Evolutionary conservation across 2,329 filamentous ascomycete genomes (phyloP).

Genomic region (Penicillium palitans): DNA sequence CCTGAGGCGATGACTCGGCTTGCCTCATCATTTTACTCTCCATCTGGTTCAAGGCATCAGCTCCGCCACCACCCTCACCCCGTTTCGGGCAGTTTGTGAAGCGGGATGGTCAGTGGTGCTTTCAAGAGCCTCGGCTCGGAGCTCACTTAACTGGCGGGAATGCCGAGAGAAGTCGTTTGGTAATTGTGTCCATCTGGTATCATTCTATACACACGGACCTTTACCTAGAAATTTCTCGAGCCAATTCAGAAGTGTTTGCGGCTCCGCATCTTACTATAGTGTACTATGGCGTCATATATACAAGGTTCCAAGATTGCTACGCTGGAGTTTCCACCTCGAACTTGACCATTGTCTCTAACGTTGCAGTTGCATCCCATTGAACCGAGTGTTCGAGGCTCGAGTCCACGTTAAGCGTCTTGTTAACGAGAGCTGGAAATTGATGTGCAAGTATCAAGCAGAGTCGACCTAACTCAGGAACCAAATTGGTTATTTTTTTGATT

Average conservation of each 20-base stretch:
- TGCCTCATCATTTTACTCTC: not conserved
- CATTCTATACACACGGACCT: not conserved
- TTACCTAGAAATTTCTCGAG: not conserved
- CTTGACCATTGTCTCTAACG: conserved; percentile 25
- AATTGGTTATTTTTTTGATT: not conserved
- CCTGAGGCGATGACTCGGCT: not conserved
- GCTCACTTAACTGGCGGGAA: not conserved
- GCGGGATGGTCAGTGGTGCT: conserved; percentile 1
- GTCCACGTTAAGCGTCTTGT: conserved; percentile 3
- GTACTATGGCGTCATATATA: conserved; percentile 16
- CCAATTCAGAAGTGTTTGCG: not conserved
- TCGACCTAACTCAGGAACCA: not conserved
- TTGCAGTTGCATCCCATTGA: conserved; percentile 27
- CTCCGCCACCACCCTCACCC: conserved; percentile 1
- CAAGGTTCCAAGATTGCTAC: conserved; percentile 13
- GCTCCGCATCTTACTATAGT: not conserved
- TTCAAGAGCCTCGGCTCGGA: not conserved
- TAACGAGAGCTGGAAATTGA: not conserved
- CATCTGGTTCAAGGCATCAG: not conserved
- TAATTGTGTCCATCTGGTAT: not conserved
- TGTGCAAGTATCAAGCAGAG: not conserved
- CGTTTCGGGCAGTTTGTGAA: conserved; percentile 12
- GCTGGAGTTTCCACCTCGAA: conserved; percentile 18
- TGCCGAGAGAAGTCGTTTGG: not conserved
- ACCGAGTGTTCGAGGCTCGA: not conserved